Percentiles rank a stretch among this genome's conserved stretches.
phyloP scores from a whole-genome alignment of 768 basidiomycete species.

The Calvatia gigantea region DNA sequence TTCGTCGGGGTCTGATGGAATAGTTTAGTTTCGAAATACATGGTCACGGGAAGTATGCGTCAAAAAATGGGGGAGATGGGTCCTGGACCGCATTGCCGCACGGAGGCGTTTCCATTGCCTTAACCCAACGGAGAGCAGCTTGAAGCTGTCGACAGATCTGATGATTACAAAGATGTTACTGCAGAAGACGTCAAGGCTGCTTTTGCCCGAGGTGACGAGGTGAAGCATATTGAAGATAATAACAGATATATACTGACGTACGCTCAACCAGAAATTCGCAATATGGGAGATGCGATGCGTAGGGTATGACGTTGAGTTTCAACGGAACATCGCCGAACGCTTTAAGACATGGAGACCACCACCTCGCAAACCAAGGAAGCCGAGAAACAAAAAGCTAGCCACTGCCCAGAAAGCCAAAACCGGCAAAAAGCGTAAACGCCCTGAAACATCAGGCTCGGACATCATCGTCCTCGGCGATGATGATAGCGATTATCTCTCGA shows the following conservation, averaged over 20 bases:
- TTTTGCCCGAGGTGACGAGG: not conserved
- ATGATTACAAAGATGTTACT: constrained; percentile 10
- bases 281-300: constrained; percentile 3
- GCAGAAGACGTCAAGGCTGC: constrained; percentile 15
- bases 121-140: constrained; percentile 13
- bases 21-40: constrained; percentile 14
- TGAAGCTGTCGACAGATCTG: not conserved
- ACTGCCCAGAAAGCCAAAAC: not conserved
- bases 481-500: not conserved
- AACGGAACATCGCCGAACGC: not conserved
- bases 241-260: not conserved
- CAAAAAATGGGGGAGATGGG: constrained; percentile 13
- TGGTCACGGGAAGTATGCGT: constrained; percentile 14
- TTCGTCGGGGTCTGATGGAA: not conserved
- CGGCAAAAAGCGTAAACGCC: not conserved
- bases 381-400: not conserved
- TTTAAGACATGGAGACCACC: not conserved
- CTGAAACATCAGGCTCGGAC: not conserved
- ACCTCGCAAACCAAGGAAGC: not conserved
- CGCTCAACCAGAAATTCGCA: not conserved
- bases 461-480: not conserved
- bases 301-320: not conserved
- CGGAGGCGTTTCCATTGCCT: constrained; percentile 11
- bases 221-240: not conserved
- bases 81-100: constrained; percentile 12